phyloP scores from a whole-genome alignment of 2,329 filamentous ascomycete species.

The Arachnopeziza araneosa region DNA sequence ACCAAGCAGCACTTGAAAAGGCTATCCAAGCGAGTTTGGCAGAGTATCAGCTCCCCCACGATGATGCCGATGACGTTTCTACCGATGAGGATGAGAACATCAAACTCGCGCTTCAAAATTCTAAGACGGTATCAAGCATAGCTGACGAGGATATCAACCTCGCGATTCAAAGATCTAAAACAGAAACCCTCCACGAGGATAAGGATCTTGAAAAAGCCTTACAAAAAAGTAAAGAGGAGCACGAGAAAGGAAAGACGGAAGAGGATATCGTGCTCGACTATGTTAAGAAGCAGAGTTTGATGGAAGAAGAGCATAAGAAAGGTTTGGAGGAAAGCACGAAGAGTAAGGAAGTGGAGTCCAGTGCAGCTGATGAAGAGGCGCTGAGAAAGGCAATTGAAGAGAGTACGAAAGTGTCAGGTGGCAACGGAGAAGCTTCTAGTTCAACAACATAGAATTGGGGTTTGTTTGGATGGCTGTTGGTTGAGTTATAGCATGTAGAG shows the following conservation, averaged over 20 bases:
- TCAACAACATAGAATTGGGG: background rate
- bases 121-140: slow-evolving; percentile 6
- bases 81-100: slow-evolving; percentile 24
- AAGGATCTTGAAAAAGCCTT: background rate
- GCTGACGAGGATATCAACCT: slow-evolving; percentile 13
- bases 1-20: slow-evolving; percentile 50
- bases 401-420: slow-evolving; percentile 41
- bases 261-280: slow-evolving; percentile 73
- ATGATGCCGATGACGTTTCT: slow-evolving; percentile 6
- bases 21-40: slow-evolving; percentile 48
- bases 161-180: background rate
- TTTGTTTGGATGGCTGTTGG: background rate
- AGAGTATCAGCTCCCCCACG: slow-evolving; percentile 10
- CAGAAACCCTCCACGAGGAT: background rate
- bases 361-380: slow-evolving; percentile 49
- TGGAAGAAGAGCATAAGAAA: slow-evolving; percentile 52
- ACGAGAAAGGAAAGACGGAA: slow-evolving; percentile 46
- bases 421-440: background rate
- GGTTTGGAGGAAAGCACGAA: slow-evolving; percentile 9
- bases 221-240: slow-evolving; percentile 18
- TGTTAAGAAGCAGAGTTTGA: slow-evolving; percentile 69
- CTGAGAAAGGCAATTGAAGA: slow-evolving; percentile 48
- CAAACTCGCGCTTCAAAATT: slow-evolving; percentile 20
- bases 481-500: background rate
- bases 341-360: slow-evolving; percentile 1